Evolutionary conservation across 2,329 filamentous ascomycete species (phyloP).

Genomic region (Penicillium sp.): DNA sequence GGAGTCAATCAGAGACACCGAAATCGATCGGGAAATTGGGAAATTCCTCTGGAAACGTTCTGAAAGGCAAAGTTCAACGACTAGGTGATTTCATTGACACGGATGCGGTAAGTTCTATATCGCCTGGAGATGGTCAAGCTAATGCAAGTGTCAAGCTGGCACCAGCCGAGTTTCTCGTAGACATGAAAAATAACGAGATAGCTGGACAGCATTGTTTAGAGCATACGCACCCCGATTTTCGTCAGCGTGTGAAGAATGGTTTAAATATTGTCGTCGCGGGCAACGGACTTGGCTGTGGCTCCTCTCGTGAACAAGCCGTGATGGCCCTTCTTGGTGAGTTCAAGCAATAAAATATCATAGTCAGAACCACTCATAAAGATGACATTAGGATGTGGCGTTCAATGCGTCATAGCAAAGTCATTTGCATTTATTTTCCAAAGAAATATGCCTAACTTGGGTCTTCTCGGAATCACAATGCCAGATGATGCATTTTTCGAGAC

Average conservation of each 20-base stretch:
- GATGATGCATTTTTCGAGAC: conserved; percentile 39
- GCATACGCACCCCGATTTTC: conserved; percentile 40
- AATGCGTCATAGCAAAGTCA: conserved; percentile 41
- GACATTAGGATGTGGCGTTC: conserved; percentile 29
- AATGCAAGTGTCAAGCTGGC: conserved; percentile 7
- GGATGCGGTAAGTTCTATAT: conserved; percentile 28
- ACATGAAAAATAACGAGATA: conserved; percentile 8
- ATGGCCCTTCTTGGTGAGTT: conserved; percentile 33
- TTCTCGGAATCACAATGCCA: conserved; percentile 41
- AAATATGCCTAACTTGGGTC: conserved; percentile 44
- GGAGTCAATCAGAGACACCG: not conserved
- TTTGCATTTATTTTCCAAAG: conserved; percentile 46
- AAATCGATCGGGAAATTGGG: not conserved
- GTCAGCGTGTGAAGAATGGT: conserved; percentile 24
- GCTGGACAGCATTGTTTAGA: conserved; percentile 18
- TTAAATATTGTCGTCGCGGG: conserved; percentile 26
- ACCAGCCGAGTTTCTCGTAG: conserved; percentile 9
- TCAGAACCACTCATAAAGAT: no score
- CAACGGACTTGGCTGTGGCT: conserved; percentile 43
- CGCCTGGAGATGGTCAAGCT: no score
- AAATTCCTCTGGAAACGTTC: not conserved
- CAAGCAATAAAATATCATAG: no score
- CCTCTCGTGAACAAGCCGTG: conserved; percentile 42
- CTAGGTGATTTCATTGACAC: conserved; percentile 46
- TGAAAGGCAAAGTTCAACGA: conserved; percentile 36